Evolutionary conservation across 2,329 filamentous ascomycete genomes (phyloP).

Genomic region (Diaporthe sp.): DNA sequence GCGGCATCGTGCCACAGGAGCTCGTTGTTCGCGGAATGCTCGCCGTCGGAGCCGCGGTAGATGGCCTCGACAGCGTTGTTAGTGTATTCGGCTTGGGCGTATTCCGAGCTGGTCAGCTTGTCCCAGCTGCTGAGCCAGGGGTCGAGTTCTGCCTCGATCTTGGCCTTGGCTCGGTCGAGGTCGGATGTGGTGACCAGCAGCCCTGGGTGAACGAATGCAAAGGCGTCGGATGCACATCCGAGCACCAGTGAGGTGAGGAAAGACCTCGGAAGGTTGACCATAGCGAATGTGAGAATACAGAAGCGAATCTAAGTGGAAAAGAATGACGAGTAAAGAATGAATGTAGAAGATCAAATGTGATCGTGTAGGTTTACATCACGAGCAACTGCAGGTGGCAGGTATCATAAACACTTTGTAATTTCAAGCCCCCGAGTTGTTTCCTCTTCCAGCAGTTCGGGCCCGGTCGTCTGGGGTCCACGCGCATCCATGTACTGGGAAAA

Average conservation of each 20-base stretch:
- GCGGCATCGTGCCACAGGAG: conserved; percentile 33
- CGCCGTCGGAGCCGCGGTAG: conserved; percentile 30
- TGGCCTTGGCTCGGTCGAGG: conserved; percentile 27
- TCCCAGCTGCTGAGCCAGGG: conserved; percentile 35
- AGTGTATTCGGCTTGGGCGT: conserved; percentile 27
- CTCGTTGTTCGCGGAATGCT: conserved; percentile 7
- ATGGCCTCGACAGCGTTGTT: conserved; percentile 13
- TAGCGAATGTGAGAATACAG: background rate
- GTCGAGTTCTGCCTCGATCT: conserved; percentile 14
- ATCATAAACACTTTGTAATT: background rate
- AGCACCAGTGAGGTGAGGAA: background rate
- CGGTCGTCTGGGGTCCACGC: background rate
- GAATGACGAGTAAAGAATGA: background rate
- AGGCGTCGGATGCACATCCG: conserved; percentile 1
- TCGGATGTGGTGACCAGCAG: conserved; percentile 32
- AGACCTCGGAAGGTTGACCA: conserved; percentile 7
- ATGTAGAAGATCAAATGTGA: background rate
- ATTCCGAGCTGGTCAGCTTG: conserved; percentile 4
- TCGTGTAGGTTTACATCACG: background rate
- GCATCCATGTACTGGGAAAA: background rate
- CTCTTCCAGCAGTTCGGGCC: background rate
- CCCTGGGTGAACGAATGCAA: conserved; percentile 34
- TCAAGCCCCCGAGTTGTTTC: background rate
- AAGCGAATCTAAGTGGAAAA: background rate
- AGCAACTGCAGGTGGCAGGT: background rate